Conservation (phyloP, 768 basidiomycete genomes). For the Naematelia encephala region DNA sequence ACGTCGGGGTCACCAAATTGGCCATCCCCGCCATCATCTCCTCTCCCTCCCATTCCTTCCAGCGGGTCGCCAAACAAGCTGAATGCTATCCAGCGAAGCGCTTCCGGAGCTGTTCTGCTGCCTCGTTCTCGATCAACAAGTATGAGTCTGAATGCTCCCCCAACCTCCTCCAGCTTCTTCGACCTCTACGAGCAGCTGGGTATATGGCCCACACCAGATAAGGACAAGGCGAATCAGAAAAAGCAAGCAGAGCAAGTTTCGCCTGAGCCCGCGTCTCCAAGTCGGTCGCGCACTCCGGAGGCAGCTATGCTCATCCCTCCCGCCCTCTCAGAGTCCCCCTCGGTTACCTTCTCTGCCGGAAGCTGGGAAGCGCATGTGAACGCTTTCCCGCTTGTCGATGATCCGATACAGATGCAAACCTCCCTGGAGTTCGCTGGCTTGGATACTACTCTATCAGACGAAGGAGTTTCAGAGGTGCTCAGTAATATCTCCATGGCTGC, state of each 20-base stretch:
- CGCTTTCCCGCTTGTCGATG: conserved; percentile 30
- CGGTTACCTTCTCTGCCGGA: conserved; percentile 22
- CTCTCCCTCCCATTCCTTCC: conserved; percentile 9
- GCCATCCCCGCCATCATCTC: conserved; percentile 6
- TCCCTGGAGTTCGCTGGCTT: neutral
- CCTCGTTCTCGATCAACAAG: conserved; percentile 41
- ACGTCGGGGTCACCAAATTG: neutral
- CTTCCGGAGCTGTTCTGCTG: conserved; percentile 29
- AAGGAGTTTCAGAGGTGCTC: conserved; percentile 9
- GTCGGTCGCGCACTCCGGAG: neutral
- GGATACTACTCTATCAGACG: conserved; percentile 1
- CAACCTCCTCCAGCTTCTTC: conserved; percentile 44
- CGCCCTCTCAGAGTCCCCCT: conserved; percentile 10
- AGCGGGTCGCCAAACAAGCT: conserved; percentile 6
- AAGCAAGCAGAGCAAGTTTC: neutral
- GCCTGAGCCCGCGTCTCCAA: neutral
- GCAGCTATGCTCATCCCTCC: neutral
- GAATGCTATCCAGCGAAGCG: conserved; percentile 3
- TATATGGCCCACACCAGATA: conserved; percentile 41
- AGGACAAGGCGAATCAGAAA: conserved; percentile 8
- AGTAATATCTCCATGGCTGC: conserved; percentile 21
- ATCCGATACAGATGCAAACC: conserved; percentile 4
- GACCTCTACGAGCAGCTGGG: conserved; percentile 48
- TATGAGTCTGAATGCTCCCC: conserved; percentile 42
- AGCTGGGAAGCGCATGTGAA: conserved; percentile 39